Conservation (phyloP, 1,284 basidiomycete genomes). For the Ceratobasidium theobromae region DNA sequence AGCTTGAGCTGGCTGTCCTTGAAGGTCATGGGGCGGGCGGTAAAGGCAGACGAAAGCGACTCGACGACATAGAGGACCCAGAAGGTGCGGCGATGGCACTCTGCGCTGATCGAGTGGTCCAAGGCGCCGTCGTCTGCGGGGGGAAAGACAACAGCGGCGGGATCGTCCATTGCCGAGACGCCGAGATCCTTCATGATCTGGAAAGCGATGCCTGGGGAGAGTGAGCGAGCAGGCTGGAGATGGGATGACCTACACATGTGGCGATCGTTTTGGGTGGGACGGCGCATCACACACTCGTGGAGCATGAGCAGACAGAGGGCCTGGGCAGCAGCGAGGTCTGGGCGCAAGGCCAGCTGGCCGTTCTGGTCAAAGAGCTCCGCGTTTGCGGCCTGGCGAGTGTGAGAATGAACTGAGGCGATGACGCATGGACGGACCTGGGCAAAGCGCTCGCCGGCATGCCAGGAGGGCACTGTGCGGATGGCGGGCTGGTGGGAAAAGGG, state of each 20-base stretch:
- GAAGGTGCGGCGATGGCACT: slow-evolving; percentile 66
- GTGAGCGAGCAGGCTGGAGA: neutral
- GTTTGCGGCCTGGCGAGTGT: slow-evolving; percentile 19
- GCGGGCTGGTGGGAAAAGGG: slow-evolving; percentile 66
- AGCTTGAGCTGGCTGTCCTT: slow-evolving; percentile 59
- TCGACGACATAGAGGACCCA: slow-evolving; percentile 66
- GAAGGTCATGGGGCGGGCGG: slow-evolving; percentile 52
- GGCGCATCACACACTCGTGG: slow-evolving; percentile 54
- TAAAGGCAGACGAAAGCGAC: slow-evolving; percentile 49
- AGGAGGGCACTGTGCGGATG: slow-evolving; percentile 57
- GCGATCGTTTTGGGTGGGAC: slow-evolving; percentile 42
- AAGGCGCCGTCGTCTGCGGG: slow-evolving; percentile 54
- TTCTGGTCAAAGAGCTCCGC: slow-evolving; percentile 55
- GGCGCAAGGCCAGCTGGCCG: slow-evolving; percentile 42
- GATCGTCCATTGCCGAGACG: slow-evolving; percentile 59
- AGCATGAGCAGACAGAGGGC: slow-evolving; percentile 68
- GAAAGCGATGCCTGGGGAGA: slow-evolving; percentile 50
- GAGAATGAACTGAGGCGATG: neutral
- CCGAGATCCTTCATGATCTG: slow-evolving; percentile 61
- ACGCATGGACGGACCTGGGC: slow-evolving; percentile 58
- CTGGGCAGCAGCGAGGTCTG: slow-evolving; percentile 61
- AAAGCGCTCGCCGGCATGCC: slow-evolving; percentile 68
- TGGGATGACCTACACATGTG: slow-evolving; percentile 32
- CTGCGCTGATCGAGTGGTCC: slow-evolving; percentile 32
- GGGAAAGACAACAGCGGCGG: slow-evolving; percentile 52